These are phyloP conservation scores for Begonia peltatifolia DNA, from an alignment of 306 rosid species.

Conservation along the genomic window DNA sequence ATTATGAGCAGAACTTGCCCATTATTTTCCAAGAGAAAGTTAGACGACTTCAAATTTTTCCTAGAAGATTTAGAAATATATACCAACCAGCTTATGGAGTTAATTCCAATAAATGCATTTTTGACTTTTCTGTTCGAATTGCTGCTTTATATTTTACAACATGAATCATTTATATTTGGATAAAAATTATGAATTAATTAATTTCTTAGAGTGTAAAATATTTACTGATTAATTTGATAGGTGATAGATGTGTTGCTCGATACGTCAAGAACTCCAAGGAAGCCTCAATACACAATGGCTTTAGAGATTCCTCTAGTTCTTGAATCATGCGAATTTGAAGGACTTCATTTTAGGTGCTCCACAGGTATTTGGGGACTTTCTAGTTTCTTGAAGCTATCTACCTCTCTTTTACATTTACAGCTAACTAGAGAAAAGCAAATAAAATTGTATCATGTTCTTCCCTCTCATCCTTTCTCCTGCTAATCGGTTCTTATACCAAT, in stretches of 20 bases:
- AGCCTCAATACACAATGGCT: constrained; percentile 83
- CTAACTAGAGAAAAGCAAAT: background rate
- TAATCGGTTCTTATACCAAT: no score
- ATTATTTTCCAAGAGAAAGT: no score
- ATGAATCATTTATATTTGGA: background rate
- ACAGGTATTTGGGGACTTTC: constrained; percentile 37
- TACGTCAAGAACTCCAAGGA: constrained; percentile 39
- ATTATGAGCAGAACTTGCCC: background rate
- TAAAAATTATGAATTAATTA: background rate
- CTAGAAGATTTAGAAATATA: no score
- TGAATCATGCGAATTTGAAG: constrained; percentile 77
- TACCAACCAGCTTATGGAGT: no score
- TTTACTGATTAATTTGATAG: constrained; percentile 28
- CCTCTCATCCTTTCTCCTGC: no score
- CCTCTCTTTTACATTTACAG: background rate
- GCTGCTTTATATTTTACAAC: background rate
- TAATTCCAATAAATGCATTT: no score
- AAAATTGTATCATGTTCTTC: no score
- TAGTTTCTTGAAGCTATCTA: background rate
- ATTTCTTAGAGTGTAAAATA: background rate
- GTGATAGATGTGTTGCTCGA: constrained; percentile 59
- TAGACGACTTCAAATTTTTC: no score
- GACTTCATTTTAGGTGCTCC: constrained; percentile 55
- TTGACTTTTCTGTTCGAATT: background rate
- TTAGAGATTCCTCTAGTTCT: constrained; percentile 81